Evolutionary conservation across 2,329 filamentous ascomycete genomes (phyloP).

Genomic region (Diaporthe vexans): DNA sequence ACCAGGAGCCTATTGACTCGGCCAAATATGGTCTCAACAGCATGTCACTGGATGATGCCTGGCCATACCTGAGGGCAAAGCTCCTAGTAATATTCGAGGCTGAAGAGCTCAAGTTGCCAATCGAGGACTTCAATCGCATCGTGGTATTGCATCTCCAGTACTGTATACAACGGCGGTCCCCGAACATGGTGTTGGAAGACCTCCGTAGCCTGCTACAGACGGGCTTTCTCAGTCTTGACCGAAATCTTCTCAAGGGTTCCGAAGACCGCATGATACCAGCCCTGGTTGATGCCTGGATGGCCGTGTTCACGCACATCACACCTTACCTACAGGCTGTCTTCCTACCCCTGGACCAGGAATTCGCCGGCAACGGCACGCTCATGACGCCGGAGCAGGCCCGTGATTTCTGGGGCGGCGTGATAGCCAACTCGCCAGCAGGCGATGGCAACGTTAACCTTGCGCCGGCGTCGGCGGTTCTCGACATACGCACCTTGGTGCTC

Average conservation of each 20-base stretch:
- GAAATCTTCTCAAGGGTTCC: constrained; percentile 81
- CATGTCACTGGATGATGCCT: constrained; percentile 83
- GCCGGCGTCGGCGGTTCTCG: constrained; percentile 72
- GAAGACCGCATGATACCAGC: constrained; percentile 92
- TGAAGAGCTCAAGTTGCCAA: constrained; percentile 82
- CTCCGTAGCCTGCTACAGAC: constrained; percentile 81
- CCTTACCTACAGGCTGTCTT: constrained; percentile 98
- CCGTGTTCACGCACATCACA: constrained; percentile 90
- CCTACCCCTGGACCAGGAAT: constrained; percentile 91
- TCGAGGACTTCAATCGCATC: constrained; percentile 86
- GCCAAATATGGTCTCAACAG: constrained; percentile 76
- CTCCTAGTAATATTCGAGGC: constrained; percentile 85
- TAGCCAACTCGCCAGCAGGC: constrained; percentile 51
- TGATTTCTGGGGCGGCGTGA: constrained; percentile 89
- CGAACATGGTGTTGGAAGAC: constrained; percentile 81
- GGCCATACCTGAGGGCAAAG: constrained; percentile 83
- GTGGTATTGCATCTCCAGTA: constrained; percentile 84
- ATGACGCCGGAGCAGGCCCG: constrained; percentile 83
- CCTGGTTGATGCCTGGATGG: constrained; percentile 93
- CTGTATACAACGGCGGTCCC: constrained; percentile 80
- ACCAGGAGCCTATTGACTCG: constrained; percentile 68
- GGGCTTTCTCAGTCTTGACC: constrained; percentile 88
- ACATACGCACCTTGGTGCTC: constrained; percentile 90
- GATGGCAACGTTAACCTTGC: constrained; percentile 58
- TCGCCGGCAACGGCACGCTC: constrained; percentile 85